Conservation (phyloP, 2,329 filamentous ascomycete species). For the Rhytidhysteron rufulum region DNA sequence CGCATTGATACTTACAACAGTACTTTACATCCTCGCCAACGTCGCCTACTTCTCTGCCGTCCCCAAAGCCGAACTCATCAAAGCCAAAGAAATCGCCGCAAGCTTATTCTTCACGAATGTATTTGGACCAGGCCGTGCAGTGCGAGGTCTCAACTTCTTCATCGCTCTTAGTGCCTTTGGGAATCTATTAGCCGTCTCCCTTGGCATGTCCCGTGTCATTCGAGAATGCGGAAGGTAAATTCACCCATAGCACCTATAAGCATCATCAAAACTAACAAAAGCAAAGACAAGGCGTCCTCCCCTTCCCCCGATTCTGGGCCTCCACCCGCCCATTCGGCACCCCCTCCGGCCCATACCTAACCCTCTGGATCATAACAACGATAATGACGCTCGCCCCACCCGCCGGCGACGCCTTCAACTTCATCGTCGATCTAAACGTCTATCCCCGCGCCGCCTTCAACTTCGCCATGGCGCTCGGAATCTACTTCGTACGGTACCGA, state of each 20-base stretch:
- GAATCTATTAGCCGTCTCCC: slow-evolving; percentile 54
- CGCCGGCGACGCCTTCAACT: slow-evolving; percentile 61
- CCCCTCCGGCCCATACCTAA: slow-evolving; percentile 54
- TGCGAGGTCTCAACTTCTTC: slow-evolving; percentile 54
- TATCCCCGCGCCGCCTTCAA: slow-evolving; percentile 60
- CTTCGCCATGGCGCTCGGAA: slow-evolving; percentile 53
- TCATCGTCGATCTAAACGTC: slow-evolving; percentile 55
- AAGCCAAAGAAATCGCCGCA: slow-evolving; percentile 52
- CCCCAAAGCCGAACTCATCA: slow-evolving; percentile 48
- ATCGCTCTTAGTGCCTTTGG: slow-evolving; percentile 57
- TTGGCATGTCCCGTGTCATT: slow-evolving; percentile 55
- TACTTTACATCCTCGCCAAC: slow-evolving; percentile 58
- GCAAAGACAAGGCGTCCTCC: slow-evolving; percentile 56
- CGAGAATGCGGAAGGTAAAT: slow-evolving; percentile 55
- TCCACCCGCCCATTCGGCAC: slow-evolving; percentile 61
- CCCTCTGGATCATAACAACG: slow-evolving; percentile 57
- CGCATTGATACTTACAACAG: slow-evolving; percentile 48
- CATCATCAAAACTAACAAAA: neutral
- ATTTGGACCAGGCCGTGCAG: slow-evolving; percentile 49
- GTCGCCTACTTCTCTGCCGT: slow-evolving; percentile 58
- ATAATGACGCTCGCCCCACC: slow-evolving; percentile 60
- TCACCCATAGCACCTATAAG: neutral
- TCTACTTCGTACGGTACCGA: slow-evolving; percentile 56
- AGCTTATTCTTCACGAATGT: slow-evolving; percentile 56
- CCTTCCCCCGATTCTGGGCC: slow-evolving; percentile 59